Base-by-base conservation (phyloP, 495 filamentous ascomycete genomes). In the Tuber calosporum region DNA sequence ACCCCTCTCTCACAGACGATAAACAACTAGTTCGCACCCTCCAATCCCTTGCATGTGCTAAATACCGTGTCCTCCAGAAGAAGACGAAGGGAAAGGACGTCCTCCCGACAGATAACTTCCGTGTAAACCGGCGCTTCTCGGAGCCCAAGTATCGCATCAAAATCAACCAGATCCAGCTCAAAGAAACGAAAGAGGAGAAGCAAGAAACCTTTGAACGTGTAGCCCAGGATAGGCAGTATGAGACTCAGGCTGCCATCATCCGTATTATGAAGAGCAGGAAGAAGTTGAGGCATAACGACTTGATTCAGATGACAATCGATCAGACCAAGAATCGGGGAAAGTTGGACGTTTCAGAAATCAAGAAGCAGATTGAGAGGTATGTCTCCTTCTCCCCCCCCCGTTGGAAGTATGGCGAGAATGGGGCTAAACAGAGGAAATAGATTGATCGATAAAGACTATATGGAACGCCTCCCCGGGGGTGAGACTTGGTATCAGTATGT, bases 91-190 rank as follows among this genome's bases (percentile, higher is more conserved):
- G 93, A 68, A 87, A 89, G 58, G 93, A 97, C 0, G 90, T 99
- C 69, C 85, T 87, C 69, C 76, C 83, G 1, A 91, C 87, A 5
- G 95, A 99, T 82, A 88, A 87, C 19, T 99, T 99, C 80, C 85
- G 85, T 0, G 87, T 95, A 74, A 98, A 98, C 83, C 75, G 85
- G 38, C 81, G 78, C 26, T 99, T 99, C 83, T 83, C 83, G 26
- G 90, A 97, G 77, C 86, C 87, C 39, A 96, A 97, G 83, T 92
- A 90, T 83, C 90, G 93, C 72, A 90, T 99, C 83, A 98, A 99
- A 85, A 97, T 98, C 85, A 99, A 98, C 83, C 92, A 96, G 83
- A 93, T 99, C 73, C 96, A 99, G 83, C 87, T 97, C 68, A 94
- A 94, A 82, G 96, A 98, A 84, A 98, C 96, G 11, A 88, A 87